phyloP scores from a whole-genome alignment of 2,329 filamentous ascomycete genomes.

The Davidsoniella australis region DNA sequence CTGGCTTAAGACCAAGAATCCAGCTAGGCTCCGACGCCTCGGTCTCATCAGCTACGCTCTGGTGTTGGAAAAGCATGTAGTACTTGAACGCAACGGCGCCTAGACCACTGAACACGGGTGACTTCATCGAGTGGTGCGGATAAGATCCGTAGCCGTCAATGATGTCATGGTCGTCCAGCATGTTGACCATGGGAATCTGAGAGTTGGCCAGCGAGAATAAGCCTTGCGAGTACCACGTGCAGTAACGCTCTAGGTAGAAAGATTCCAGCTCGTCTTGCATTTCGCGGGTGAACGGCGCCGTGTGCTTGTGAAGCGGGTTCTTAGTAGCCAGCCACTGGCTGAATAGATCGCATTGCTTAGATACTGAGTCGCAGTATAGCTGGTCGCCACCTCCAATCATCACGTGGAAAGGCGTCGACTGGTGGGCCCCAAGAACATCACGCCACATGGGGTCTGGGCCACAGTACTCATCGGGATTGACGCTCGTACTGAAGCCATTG shows the following conservation, averaged over 20 bases:
- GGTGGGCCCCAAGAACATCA: conserved; percentile 83
- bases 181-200: conserved; percentile 96
- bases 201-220: conserved; percentile 82
- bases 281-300: conserved; percentile 56
- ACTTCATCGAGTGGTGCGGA: conserved; percentile 77
- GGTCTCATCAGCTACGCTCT: conserved; percentile 67
- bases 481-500: conserved; percentile 79
- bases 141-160: conserved; percentile 91
- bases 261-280: conserved; percentile 78
- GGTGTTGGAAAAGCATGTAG: conserved; percentile 96
- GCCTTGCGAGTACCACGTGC: conserved; percentile 91
- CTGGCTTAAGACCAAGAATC: conserved; percentile 62
- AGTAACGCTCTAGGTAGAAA: conserved; percentile 79
- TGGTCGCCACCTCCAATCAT: conserved; percentile 97
- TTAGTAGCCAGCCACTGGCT: conserved; percentile 69
- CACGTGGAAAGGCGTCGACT: conserved; percentile 83
- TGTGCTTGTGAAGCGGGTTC: conserved; percentile 64
- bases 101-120: conserved; percentile 74
- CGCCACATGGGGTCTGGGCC: conserved; percentile 95
- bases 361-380: conserved; percentile 82
- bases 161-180: conserved; percentile 90
- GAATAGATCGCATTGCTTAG: conserved; percentile 59
- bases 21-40: conserved; percentile 78
- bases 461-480: conserved; percentile 63
- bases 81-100: conserved; percentile 94